These are phyloP conservation scores for Senna siamea DNA, from an alignment of 306 rosid species.

Conservation along the genomic window DNA sequence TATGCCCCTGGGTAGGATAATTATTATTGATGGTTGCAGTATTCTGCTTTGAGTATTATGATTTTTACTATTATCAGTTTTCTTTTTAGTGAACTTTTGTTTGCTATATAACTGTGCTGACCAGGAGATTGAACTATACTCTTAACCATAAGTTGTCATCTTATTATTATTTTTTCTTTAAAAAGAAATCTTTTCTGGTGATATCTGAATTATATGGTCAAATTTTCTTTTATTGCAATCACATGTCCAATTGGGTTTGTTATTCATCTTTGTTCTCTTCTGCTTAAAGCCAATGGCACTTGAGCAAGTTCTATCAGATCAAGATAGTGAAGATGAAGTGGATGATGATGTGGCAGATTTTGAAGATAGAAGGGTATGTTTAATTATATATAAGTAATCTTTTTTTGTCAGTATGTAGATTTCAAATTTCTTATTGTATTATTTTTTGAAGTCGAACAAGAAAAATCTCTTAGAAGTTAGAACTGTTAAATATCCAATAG, in stretches of 20 bases:
- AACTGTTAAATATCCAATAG: slow-evolving; percentile 13
- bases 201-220: slow-evolving; percentile 22
- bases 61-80: neutral
- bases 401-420: slow-evolving; percentile 28
- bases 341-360: slow-evolving; percentile 74
- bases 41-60: neutral
- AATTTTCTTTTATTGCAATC: slow-evolving; percentile 25
- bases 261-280: slow-evolving; percentile 31
- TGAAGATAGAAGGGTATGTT: slow-evolving; percentile 73
- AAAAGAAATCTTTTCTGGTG: neutral
- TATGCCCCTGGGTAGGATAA: neutral
- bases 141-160: slow-evolving; percentile 2
- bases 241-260: neutral
- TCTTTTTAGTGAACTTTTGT: neutral
- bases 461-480: slow-evolving; percentile 11
- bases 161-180: neutral
- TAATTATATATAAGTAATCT: slow-evolving; percentile 2
- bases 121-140: slow-evolving; percentile 3
- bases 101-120: neutral
- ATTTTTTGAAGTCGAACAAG: slow-evolving; percentile 29
- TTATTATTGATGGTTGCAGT: slow-evolving; percentile 8
- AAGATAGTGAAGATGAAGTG: slow-evolving; percentile 89
- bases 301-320: slow-evolving; percentile 67
- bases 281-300: slow-evolving; percentile 72
- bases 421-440: neutral